Base-by-base conservation (phyloP, 768 basidiomycete species). In the Hysterangium stoloniferum region DNA sequence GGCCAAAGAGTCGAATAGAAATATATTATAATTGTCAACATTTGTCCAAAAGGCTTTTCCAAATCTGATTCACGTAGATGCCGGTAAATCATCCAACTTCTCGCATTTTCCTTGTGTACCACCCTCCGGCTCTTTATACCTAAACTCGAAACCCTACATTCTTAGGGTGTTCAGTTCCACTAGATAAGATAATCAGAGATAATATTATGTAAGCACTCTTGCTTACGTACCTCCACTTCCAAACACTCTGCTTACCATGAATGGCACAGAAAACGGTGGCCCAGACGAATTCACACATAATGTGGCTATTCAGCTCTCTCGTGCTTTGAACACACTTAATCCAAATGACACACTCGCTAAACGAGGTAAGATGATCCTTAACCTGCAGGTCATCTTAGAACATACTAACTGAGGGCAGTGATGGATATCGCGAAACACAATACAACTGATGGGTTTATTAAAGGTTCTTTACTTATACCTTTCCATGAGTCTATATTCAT, bases 271-370 rank as follows among this genome's bases (percentile, higher is more conserved):
- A 32, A 51, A 51, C 33, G 48, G 34, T 9, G 41, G 52, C 9
- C 35, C 24, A 15, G 68, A 72, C 52, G 71, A 73, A 20, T 86
- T 84, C 62, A 76, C 70, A 37, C 84, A 89, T 62, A 73, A 80
- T 45, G 62, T 87, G 27, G 86, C 84, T 20, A 82, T 88, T 54
- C 80, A 86, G 68, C 75, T 95, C 7, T 92, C 90, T 1, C 69
- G 91, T 29, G 79, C 79, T 2, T 73, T 93, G 59, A 93, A 92
- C 63, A 72, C 74, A 12, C 63, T 91, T 53, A 88, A 88, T 59
- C 86, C 87, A 0, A 95, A 94, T 62, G 86, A 89, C 57, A 66
- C 86, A 3, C 76, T 95, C 19, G 91, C 90, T 2, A 73, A 77
- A 54, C 71, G 84, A 52, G 49, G 49, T 51, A 41, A 27, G 11